Evolutionary conservation across 2,329 filamentous ascomycete genomes (phyloP).

Genomic region (Teratosphaeria nubilosa): DNA sequence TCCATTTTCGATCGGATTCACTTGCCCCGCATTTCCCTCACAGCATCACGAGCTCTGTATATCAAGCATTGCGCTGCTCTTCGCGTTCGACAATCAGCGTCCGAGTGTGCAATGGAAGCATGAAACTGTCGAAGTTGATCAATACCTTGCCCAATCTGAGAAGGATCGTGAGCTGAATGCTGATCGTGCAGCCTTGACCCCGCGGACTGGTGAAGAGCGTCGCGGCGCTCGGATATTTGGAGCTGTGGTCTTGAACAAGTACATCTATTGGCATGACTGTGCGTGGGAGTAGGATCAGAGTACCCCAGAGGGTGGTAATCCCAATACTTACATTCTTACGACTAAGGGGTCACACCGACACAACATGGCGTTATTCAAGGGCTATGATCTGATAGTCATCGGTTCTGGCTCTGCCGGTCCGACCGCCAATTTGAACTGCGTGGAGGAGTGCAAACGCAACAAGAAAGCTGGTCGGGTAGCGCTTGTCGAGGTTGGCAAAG

Average conservation of each 20-base stretch:
- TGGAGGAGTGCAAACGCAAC: constrained; percentile 29
- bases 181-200: neutral
- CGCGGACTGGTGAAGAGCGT: neutral
- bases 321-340: neutral
- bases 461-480: constrained; percentile 29
- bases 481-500: constrained; percentile 30
- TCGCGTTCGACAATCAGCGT: neutral
- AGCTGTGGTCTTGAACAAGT: neutral
- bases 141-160: neutral
- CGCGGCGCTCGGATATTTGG: neutral
- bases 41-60: neutral
- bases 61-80: neutral
- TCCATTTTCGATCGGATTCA: too few relatives aligned
- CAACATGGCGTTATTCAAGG: constrained; percentile 18
- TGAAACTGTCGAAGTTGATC: neutral
- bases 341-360: neutral
- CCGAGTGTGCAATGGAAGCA: neutral
- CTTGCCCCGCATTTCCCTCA: neutral
- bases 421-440: constrained; percentile 32
- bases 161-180: neutral
- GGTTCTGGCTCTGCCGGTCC: constrained; percentile 32
- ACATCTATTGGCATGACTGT: neutral
- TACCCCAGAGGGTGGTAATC: neutral
- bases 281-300: neutral
- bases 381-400: constrained; percentile 32